Base-by-base conservation (phyloP, 805 yeast species). In the Monosporozyma yasuniensis region DNA sequence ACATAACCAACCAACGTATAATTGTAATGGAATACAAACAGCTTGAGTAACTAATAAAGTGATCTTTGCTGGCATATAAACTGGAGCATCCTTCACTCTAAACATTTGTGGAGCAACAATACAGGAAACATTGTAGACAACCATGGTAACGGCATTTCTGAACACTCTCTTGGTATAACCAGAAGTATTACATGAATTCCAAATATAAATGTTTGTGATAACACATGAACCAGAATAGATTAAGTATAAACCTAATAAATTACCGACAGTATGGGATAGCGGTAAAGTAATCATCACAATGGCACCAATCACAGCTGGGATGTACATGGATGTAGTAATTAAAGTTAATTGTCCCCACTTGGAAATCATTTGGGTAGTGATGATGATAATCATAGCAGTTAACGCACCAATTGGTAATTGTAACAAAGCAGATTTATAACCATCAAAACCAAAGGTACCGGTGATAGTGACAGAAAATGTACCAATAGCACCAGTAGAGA, bases 101-200 rank as follows among this genome's bases (percentile, higher is more conserved):
- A 81, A 81, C 56, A 80, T 66, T 56, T 81, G 84, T 2, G 88
- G 86, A 0, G 85, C 87, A 46, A 80, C 69, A 52, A 84, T 65
- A 56, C 81, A 75, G 7, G 82, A 79, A 22, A 79, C 63, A 10
- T 80, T 78, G 58, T 79, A 80, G n/a, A 75, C 77, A 48, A 79
- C 68, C 80, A 80, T 75, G 0, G 80, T 78, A 22, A 74, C 56
- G 4, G 76, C 78, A 56, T 78, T 79, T 52, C 83, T 66, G 30
- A 74, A 73, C 23, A 78, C 64, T 53, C 80, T 72, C 57, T 80
- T 80, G 5, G 83, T 78, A 49, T 78, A 76, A 1, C 85, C 84
- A 0, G 84, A 78, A 8, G 83, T 79, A 55, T 80, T 80, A 44
- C 81, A 74, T 49, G 77, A 73, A 52, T 78, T 78, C 85, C 84